Evolutionary conservation across 2,329 filamentous ascomycete genomes (phyloP), one percentile per base, ranked within the genome.

Genomic region (Nothophoma quercina): DNA sequence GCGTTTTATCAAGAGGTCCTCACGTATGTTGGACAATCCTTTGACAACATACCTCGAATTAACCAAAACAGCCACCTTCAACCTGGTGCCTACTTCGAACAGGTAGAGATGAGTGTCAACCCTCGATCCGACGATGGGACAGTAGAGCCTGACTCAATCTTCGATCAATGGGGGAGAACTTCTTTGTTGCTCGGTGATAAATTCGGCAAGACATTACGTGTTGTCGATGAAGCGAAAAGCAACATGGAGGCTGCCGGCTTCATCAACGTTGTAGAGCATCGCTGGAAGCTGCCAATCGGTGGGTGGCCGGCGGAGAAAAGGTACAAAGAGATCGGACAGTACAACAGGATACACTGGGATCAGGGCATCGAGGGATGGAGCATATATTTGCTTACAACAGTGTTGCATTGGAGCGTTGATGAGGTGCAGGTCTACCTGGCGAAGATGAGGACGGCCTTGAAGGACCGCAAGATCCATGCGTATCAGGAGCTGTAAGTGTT

Each of bases 241-340:
- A 75, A 78, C 46, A 74, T 85, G 60, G 68, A 72, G 3, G 79
- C 80, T 10, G 81, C 78, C 0, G 84, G 84, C 0, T 86, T 86
- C 56, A 70, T 75, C 35, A 77, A 84, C 46, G 78, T 86, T 0
- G 69, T 69, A 0, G 78, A 83, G 61, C 69, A 75, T 2, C 61
- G 79, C 12, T 65, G 57, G 56, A 70, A 69, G 42, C 5, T 80
- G 75, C 60, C 65, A 0, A 53, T 70, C 23, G 64, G 65, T 1
- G 56, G 58, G 1, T 70, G 65, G 66, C 51, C 60, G 13, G 58
- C 52, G 4, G 61, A 68, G 26, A 58, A 59, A 81, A 77, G 78
- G 21, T 75, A 80, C 41, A 85, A 84, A 62, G 77, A 83, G 41
- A 63, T 83, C 1, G 83, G 82, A 1, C 60, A 58, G 33, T 71